phyloP scores from a whole-genome alignment of 1,284 basidiomycete genomes.

The Phlebopus sp. region DNA sequence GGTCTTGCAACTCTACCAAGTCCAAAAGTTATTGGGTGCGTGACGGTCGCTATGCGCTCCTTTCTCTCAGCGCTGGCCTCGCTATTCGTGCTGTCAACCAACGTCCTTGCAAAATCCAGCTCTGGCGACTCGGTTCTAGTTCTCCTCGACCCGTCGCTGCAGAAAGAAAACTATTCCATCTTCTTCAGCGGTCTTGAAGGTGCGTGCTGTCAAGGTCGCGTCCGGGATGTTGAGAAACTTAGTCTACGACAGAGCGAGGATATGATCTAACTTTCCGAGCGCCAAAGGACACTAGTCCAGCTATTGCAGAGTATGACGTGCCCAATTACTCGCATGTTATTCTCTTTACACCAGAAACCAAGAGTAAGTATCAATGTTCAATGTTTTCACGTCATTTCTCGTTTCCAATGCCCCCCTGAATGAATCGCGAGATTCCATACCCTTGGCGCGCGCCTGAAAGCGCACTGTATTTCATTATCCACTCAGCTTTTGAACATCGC shows the following conservation, averaged over 20 bases:
- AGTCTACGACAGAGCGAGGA: conserved; percentile 20
- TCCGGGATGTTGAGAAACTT: conserved; percentile 3
- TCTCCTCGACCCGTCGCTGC: conserved; percentile 69
- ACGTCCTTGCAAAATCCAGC: conserved; percentile 67
- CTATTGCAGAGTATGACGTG: conserved; percentile 68
- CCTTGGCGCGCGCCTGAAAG: not conserved
- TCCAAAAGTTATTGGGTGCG: not conserved
- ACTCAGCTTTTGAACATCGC: conserved; percentile 4
- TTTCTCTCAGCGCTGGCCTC: conserved; percentile 24
- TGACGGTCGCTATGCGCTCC: conserved; percentile 17
- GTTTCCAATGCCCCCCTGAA: too few relatives aligned
- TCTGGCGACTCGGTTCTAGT: conserved; percentile 83
- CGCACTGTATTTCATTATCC: not conserved
- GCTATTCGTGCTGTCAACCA: conserved; percentile 31
- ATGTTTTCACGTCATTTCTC: too few relatives aligned
- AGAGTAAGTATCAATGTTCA: conserved; percentile 50
- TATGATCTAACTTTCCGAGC: conserved; percentile 76
- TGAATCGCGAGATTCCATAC: not conserved
- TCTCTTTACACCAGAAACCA: conserved; percentile 78
- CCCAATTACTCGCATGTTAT: conserved; percentile 82
- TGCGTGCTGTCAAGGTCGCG: conserved; percentile 30
- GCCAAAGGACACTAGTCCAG: conserved; percentile 67
- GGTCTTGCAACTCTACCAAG: not conserved
- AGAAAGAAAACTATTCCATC: conserved; percentile 67
- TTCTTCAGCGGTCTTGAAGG: conserved; percentile 81